These are phyloP conservation scores for Suhomyces panamericanus DNA, from an alignment of 1,139 yeast genomes.

Conservation along the genomic window DNA sequence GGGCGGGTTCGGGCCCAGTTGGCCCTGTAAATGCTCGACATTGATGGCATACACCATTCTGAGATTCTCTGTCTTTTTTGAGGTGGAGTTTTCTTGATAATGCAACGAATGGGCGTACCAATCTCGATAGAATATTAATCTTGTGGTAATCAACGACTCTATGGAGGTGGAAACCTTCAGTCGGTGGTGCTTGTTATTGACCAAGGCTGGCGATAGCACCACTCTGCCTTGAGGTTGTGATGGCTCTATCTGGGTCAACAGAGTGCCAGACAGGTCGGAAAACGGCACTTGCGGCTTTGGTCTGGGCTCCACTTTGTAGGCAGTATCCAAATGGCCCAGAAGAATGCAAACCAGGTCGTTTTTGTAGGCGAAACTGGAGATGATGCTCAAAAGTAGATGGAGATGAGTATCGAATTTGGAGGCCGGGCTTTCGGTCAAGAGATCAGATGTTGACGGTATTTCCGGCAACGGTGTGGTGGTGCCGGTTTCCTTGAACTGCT, in stretches of 20 bases:
- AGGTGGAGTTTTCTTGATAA: slow-evolving; percentile 14
- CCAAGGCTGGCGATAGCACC: slow-evolving; percentile 20
- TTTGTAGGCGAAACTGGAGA: slow-evolving; percentile 27
- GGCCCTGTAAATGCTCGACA: slow-evolving; percentile 16
- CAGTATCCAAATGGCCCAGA: slow-evolving; percentile 35
- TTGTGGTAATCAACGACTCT: slow-evolving; percentile 26
- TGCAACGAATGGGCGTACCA: slow-evolving; percentile 37
- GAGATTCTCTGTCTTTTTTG: slow-evolving; percentile 15
- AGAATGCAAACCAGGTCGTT: slow-evolving; percentile 31
- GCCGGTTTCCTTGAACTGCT: slow-evolving; percentile 27
- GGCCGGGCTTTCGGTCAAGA: slow-evolving; percentile 34
- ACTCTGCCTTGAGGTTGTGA: slow-evolving; percentile 18
- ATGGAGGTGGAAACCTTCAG: slow-evolving; percentile 7
- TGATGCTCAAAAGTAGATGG: slow-evolving; percentile 25
- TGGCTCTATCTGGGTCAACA: not conserved
- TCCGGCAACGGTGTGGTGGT: slow-evolving; percentile 25
- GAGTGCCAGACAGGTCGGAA: not conserved
- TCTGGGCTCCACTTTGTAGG: slow-evolving; percentile 15
- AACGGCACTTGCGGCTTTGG: not conserved
- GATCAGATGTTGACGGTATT: slow-evolving; percentile 34
- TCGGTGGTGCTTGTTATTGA: not conserved
- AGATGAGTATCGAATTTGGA: slow-evolving; percentile 36
- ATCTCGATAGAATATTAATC: slow-evolving; percentile 37
- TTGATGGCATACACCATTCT: slow-evolving; percentile 26
- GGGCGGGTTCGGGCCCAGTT: slow-evolving; percentile 14